Evolutionary conservation across 2,329 filamentous ascomycete genomes (phyloP).

Genomic region (Verticillium albo-atrum): DNA sequence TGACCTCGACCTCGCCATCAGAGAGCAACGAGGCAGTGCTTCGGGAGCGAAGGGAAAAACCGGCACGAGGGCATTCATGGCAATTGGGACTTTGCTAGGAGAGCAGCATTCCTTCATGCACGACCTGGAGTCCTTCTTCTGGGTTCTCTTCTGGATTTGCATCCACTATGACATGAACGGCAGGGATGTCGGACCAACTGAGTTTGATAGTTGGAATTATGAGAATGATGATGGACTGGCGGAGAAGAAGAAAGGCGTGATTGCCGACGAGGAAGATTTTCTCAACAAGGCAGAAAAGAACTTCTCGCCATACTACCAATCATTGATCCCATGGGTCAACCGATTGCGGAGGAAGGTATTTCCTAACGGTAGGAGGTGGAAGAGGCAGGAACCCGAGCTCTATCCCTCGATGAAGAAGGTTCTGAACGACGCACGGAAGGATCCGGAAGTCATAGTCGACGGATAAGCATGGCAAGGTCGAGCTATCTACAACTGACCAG

Average conservation of each 20-base stretch:
- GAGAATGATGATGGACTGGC: conserved; percentile 16
- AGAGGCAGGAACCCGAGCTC: too few species aligned
- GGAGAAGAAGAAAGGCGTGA: too few species aligned
- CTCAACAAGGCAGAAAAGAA: too few species aligned
- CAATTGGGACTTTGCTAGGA: conserved; percentile 34
- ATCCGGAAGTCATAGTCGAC: too few species aligned
- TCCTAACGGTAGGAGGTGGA: too few species aligned
- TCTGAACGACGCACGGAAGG: too few species aligned
- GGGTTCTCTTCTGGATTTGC: conserved; percentile 42
- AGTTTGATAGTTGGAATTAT: conserved; percentile 15
- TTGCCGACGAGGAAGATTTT: too few species aligned
- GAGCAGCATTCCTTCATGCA: conserved; percentile 41
- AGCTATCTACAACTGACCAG: too few species aligned
- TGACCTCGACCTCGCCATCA: conserved; percentile 34
- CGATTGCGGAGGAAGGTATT: not conserved
- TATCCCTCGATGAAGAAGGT: too few species aligned
- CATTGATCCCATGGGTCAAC: not conserved
- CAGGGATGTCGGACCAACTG: not conserved
- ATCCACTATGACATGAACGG: conserved; percentile 29
- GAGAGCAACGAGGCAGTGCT: conserved; percentile 20
- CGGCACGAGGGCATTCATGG: conserved; percentile 41
- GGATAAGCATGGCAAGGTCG: too few species aligned
- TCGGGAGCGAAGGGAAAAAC: conserved; percentile 36
- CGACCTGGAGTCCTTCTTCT: conserved; percentile 45
- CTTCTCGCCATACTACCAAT: too few species aligned